Conservation (phyloP, 805 yeast genomes). For the Wickerhamiella kurtzmanii region DNA sequence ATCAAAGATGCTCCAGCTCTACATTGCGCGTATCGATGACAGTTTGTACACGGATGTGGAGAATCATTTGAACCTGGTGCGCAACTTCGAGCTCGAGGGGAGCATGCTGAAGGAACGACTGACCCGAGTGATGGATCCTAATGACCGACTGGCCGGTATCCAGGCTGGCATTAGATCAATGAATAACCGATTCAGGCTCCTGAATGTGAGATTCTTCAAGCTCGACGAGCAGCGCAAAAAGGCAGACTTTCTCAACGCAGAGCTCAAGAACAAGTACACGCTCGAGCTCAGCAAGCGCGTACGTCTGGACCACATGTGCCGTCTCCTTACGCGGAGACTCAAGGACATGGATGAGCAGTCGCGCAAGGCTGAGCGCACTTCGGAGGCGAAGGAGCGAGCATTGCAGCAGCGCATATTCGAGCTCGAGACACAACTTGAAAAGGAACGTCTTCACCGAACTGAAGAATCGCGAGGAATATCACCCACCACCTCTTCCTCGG, state of each 20-base stretch:
- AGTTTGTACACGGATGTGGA: slow-evolving; percentile 18
- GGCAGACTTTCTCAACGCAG: slow-evolving; percentile 6
- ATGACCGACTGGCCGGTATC: slow-evolving; percentile 1
- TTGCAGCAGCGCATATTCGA: slow-evolving; percentile 1
- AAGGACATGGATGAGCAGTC: slow-evolving; percentile 3
- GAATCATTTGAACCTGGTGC: slow-evolving; percentile 3
- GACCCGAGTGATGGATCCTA: slow-evolving; percentile 5
- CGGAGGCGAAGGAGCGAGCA: background rate
- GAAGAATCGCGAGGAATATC: background rate
- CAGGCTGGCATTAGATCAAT: background rate
- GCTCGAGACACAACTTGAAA: background rate
- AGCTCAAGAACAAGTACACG: slow-evolving; percentile 9
- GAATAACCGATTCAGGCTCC: slow-evolving; percentile 1
- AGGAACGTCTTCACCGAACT: background rate
- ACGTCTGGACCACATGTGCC: slow-evolving; percentile 10
- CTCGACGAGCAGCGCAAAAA: slow-evolving; percentile 6
- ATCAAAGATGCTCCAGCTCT: slow-evolving; percentile 15
- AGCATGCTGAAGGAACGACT: slow-evolving; percentile 2
- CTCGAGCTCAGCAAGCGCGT: slow-evolving; percentile 6
- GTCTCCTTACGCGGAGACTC: slow-evolving; percentile 6
- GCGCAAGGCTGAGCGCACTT: slow-evolving; percentile 1
- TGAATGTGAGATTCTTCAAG: slow-evolving; percentile 4
- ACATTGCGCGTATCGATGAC: slow-evolving; percentile 22
- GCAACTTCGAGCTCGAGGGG: background rate
- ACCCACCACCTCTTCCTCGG: background rate